These are phyloP conservation scores for Penicillium brevicompactum DNA, from an alignment of 2,329 filamentous ascomycete genomes.

Conservation along the genomic window DNA sequence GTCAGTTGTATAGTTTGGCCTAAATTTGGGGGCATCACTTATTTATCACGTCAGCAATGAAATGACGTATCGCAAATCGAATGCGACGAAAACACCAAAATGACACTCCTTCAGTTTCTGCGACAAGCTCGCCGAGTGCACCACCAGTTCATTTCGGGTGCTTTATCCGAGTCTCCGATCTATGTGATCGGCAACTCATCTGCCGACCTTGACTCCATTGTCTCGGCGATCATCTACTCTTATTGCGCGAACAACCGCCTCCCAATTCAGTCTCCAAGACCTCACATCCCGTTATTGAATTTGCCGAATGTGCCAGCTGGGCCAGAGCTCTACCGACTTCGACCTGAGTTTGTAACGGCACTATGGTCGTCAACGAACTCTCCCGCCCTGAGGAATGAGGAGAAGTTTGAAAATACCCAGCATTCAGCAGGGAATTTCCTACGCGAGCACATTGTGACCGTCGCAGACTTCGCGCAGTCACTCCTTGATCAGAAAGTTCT, in stretches of 20 bases:
- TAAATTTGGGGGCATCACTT: neutral
- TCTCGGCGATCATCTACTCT: constrained; percentile 62
- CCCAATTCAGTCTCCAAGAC: constrained; percentile 38
- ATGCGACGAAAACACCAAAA: neutral
- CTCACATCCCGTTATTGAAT: constrained; percentile 62
- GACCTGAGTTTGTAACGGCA: constrained; percentile 62
- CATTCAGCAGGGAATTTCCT: constrained; percentile 29
- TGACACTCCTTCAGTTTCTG: constrained; percentile 41
- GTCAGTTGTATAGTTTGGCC: neutral
- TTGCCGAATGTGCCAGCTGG: constrained; percentile 50
- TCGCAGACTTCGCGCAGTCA: constrained; percentile 39
- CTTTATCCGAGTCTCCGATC: constrained; percentile 30
- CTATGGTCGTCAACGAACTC: constrained; percentile 51
- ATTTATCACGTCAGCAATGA: constrained; percentile 1
- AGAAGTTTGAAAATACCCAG: constrained; percentile 27
- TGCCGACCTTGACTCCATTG: constrained; percentile 65
- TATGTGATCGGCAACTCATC: constrained; percentile 49
- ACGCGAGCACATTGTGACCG: constrained; percentile 42
- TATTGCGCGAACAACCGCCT: constrained; percentile 55
- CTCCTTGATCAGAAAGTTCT: constrained; percentile 12
- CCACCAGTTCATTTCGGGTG: constrained; percentile 28
- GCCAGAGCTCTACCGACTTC: constrained; percentile 53
- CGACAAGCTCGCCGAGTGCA: constrained; percentile 34
- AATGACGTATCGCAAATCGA: constrained; percentile 1
- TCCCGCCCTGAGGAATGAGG: constrained; percentile 15